Conservation (phyloP, 176 grass and related monocot genomes). For the Triticum aestivum region DNA sequence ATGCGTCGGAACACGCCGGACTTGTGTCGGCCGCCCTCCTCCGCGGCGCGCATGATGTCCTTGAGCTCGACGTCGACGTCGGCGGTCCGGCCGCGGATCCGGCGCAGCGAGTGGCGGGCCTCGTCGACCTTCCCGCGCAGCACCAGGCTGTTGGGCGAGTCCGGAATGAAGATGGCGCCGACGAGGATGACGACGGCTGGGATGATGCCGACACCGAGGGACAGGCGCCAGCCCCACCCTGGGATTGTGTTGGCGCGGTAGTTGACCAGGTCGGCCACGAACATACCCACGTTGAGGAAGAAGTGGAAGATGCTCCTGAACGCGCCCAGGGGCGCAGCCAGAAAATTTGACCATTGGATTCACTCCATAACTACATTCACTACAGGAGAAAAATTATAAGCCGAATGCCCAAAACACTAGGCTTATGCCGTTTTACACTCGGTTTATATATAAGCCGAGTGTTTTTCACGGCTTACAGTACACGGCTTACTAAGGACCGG, state of each 20-base stretch:
- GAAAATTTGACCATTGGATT: too few species aligned
- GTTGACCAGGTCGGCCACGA: conserved; percentile 46
- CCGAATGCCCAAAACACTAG: too few species aligned
- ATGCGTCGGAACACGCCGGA: conserved; percentile 25
- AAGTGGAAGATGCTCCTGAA: conserved; percentile 54
- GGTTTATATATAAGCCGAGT: too few species aligned
- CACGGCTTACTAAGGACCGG: too few species aligned
- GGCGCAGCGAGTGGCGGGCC: conserved; percentile 34
- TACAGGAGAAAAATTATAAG: too few species aligned
- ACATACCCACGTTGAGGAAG: conserved; percentile 39
- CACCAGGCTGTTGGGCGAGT: conserved; percentile 55
- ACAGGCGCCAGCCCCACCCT: conserved; percentile 44
- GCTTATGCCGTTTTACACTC: too few species aligned
- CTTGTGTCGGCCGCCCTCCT: conserved; percentile 25
- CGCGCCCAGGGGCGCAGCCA: too few species aligned
- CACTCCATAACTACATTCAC: too few species aligned
- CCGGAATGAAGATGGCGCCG: conserved; percentile 35
- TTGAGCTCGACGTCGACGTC: conserved; percentile 36
- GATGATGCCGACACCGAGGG: conserved; percentile 40
- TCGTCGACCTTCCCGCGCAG: conserved; percentile 15
- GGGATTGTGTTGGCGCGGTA: conserved; percentile 40
- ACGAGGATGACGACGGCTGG: conserved; percentile 29
- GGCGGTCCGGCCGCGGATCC: conserved; percentile 22
- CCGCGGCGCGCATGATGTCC: conserved; percentile 37
- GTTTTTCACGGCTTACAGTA: too few species aligned